Base-by-base conservation (phyloP, 1,284 basidiomycete species). In the Trametes pubescens region DNA sequence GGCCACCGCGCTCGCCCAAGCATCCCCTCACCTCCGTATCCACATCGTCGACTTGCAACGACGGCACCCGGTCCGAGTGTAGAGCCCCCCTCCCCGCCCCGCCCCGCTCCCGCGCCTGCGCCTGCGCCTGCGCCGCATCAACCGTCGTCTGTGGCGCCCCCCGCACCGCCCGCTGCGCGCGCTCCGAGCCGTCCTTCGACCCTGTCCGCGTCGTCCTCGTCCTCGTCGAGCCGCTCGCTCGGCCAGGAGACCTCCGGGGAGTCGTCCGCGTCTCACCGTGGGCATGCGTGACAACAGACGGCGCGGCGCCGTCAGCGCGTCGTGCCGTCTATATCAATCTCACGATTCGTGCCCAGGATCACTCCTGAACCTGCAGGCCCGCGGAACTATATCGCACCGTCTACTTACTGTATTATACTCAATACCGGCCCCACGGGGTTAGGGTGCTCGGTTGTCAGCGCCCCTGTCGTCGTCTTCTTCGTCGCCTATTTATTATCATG, bases 11-110 rank as follows among this genome's bases (percentile, higher is more conserved):
- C 67, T 58, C 69, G 65, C 58, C 59, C 62, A 59, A 48, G 55
- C 57, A 57, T 67, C 61, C 65, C 67, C 64, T 65, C 68, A 37
- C 63, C 71, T 57, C 57, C 70, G 59, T 68, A 68, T 64, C 54
- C 65, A 65, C 73, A 66, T 68, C 71, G 71, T 64, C 70, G 71
- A 60, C 61, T 65, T 60, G 35, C 70, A 59, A 62, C 69, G 52
- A 61, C 61, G 52, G 67, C 29, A 8, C 8, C 29, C 29, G 29
- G 67, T 68, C 32, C 65, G 51, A 59, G 66, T 62, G 18, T 65
- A 67, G 64, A 62, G 35, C 57, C 61, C 49, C 53, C 51, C 21
- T 43, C 37, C 4, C 59, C 38, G 35, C 48, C 47, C n/a, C 59
- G 37, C 13, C 60, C 7, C 38, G 43, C 37, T 21, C 51, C 37